phyloP scores from a whole-genome alignment of 73 alveolate genomes.

The Paramecium octaurelia region DNA sequence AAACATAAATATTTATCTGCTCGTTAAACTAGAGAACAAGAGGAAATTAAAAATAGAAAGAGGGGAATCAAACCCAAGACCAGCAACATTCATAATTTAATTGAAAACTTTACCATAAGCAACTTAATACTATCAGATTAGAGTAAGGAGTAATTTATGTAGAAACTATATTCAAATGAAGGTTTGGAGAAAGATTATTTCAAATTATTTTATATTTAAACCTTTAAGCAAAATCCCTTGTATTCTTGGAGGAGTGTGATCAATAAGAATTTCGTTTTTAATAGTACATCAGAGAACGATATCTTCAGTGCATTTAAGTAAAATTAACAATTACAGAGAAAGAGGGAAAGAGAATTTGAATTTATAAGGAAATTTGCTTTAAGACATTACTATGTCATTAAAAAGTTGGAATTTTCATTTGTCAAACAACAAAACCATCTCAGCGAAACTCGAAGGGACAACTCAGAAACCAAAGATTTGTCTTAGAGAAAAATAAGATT shows the following conservation, averaged over 20 bases:
- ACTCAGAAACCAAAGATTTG: not conserved
- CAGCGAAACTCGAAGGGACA: not conserved
- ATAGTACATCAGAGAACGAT: constrained; percentile 8
- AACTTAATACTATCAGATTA: not conserved
- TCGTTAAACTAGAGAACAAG: not conserved
- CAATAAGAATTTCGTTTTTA: not conserved
- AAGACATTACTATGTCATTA: not conserved
- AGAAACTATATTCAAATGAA: not conserved
- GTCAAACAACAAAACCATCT: not conserved
- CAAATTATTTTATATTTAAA: not conserved
- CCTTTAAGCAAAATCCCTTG: not conserved
- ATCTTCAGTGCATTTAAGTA: not conserved
- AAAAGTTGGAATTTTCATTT: not conserved
- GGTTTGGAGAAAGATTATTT: not conserved
- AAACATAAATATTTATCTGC: not conserved
- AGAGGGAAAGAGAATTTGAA: constrained; percentile 30
- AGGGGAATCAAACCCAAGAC: not conserved
- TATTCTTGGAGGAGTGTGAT: not conserved
- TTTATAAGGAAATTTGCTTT: not conserved
- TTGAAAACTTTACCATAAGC: not conserved
- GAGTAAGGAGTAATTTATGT: not conserved
- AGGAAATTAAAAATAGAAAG: not conserved
- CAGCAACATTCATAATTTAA: not conserved
- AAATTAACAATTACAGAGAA: not conserved
- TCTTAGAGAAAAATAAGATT: not conserved